Conservation (phyloP, 768 basidiomycete genomes). For the Pleurotus citrinopileatus region DNA sequence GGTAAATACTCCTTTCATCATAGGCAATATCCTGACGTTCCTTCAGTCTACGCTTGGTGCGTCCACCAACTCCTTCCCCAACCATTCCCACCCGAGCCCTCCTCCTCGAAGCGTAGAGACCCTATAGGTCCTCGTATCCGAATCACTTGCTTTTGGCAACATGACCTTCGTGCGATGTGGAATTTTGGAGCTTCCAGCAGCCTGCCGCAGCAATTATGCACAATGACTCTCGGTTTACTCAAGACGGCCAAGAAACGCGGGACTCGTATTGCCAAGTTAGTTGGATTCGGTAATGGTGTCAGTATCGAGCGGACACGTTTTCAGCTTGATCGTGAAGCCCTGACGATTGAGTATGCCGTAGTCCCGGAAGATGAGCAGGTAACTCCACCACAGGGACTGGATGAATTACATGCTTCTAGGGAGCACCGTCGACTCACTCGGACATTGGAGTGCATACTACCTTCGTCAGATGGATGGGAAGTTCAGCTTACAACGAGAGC, state of each 20-base stretch:
- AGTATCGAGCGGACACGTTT: slow-evolving; percentile 77
- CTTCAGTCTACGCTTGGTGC: slow-evolving; percentile 86
- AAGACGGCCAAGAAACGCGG: slow-evolving; percentile 81
- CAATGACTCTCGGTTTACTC: slow-evolving; percentile 77
- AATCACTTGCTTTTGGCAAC: slow-evolving; percentile 93
- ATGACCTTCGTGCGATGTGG: slow-evolving; percentile 88
- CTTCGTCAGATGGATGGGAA: slow-evolving; percentile 81
- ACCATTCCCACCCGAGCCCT: slow-evolving; percentile 21
- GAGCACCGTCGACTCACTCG: slow-evolving; percentile 72
- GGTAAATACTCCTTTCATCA: slow-evolving; percentile 21
- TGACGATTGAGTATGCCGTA: slow-evolving; percentile 82
- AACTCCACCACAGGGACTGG: slow-evolving; percentile 43
- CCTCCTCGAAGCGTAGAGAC: slow-evolving; percentile 31
- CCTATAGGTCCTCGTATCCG: slow-evolving; percentile 46
- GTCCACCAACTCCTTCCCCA: slow-evolving; percentile 63
- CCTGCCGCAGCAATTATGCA: slow-evolving; percentile 78
- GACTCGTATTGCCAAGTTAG: slow-evolving; percentile 67
- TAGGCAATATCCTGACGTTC: slow-evolving; percentile 12
- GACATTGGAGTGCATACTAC: slow-evolving; percentile 79
- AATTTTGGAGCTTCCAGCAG: slow-evolving; percentile 65
- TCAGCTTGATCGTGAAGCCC: slow-evolving; percentile 78
- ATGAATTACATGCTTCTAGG: slow-evolving; percentile 60
- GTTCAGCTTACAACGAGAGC: slow-evolving; percentile 75
- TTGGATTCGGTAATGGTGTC: slow-evolving; percentile 79
- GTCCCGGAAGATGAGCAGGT: slow-evolving; percentile 70